A percentile compares a stretch with the other conserved stretches of the same genome.
These are phyloP conservation scores for Zoysia japonica DNA, from an alignment of 176 grass and related monocot genomes.

Conservation along the genomic window DNA sequence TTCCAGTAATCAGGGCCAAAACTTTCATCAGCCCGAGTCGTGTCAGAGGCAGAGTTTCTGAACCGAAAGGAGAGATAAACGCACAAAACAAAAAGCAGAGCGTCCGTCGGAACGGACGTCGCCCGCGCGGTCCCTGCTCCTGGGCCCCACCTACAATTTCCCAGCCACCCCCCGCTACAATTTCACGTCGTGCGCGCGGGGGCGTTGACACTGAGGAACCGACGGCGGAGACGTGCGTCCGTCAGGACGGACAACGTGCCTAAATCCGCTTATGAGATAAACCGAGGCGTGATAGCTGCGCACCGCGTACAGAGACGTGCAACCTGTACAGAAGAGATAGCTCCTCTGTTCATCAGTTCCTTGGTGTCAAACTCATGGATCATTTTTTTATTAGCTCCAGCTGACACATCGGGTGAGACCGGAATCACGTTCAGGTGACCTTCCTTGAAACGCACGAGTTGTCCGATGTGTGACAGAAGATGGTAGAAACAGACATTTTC, in stretches of 20 bases:
- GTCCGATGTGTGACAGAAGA: neutral
- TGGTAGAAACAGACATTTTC: neutral
- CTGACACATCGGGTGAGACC: neutral
- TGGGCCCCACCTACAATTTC: too few relatives aligned
- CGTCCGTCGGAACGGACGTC: too few relatives aligned
- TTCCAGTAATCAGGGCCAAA: neutral
- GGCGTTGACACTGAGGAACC: too few relatives aligned
- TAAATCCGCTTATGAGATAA: neutral
- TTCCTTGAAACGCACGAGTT: neutral
- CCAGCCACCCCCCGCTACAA: too few relatives aligned
- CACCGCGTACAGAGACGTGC: constrained; percentile 43
- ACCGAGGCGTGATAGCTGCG: neutral
- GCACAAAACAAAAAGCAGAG: too few relatives aligned
- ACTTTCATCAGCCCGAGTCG: neutral
- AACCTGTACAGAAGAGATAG: constrained; percentile 12
- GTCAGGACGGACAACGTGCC: too few relatives aligned
- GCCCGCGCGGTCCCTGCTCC: too few relatives aligned
- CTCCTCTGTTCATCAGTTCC: neutral
- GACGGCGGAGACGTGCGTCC: too few relatives aligned
- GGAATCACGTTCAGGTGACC: neutral
- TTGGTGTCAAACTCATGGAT: neutral
- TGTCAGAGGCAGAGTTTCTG: neutral
- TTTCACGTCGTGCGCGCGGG: too few relatives aligned
- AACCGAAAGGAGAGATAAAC: neutral
- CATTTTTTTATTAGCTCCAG: constrained; percentile 13